Evolutionary conservation across 2,329 filamentous ascomycete species (phyloP).

Genomic region (Fusarium gaditjirri): DNA sequence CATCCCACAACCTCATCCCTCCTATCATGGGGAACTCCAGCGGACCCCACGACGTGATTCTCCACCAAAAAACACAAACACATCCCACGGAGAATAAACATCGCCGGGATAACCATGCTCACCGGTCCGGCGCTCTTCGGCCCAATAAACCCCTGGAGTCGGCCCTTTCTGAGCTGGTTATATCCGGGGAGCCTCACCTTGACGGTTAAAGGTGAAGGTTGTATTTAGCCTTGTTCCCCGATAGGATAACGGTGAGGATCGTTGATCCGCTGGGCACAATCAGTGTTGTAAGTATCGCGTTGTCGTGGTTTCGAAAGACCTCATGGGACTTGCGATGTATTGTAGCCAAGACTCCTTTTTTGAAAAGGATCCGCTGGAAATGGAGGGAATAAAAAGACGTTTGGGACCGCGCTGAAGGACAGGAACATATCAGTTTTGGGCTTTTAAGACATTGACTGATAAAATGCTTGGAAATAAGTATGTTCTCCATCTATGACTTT

Average conservation of each 20-base stretch:
- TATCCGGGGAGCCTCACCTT: not conserved
- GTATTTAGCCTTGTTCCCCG: slow-evolving; percentile 26
- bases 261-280: not conserved
- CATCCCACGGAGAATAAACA: not conserved
- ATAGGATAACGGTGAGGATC: slow-evolving; percentile 4
- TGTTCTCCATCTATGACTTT: not conserved
- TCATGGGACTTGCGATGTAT: not conserved
- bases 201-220: slow-evolving; percentile 16
- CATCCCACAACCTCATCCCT: not conserved
- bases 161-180: slow-evolving; percentile 3
- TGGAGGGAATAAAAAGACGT: slow-evolving; percentile 1
- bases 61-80: not conserved
- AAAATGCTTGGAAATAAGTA: slow-evolving; percentile 26
- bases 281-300: not conserved
- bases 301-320: not conserved
- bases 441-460: not conserved
- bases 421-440: not conserved
- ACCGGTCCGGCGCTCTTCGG: slow-evolving; percentile 19
- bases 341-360: not conserved
- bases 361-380: not conserved
- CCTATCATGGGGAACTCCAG: not conserved
- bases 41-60: slow-evolving; percentile 11
- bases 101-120: slow-evolving; percentile 1
- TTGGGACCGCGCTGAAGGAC: not conserved
- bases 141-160: not conserved